Percentiles rank a stretch among this genome's conserved stretches.
These are phyloP conservation scores for Sindora glabra DNA, from an alignment of 306 rosid species.

Conservation along the genomic window DNA sequence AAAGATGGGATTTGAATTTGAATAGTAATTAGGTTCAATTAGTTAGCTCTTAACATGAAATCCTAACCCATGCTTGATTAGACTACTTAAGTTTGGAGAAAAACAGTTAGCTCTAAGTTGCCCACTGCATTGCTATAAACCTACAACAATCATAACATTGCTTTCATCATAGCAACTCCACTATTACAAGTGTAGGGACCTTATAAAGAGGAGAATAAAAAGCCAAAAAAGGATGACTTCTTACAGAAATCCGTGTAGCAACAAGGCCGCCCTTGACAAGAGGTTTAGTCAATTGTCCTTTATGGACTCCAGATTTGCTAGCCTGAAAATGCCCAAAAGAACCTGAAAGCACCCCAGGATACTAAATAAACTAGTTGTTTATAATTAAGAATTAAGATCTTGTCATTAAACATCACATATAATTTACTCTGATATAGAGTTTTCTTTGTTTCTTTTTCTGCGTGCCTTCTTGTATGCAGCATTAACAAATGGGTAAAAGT, in stretches of 20 bases:
- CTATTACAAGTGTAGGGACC: background rate
- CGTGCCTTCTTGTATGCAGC: too few relatives aligned
- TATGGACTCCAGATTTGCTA: conserved; percentile 90
- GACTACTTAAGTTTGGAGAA: background rate
- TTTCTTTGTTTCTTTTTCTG: too few relatives aligned
- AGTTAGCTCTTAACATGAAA: too few relatives aligned
- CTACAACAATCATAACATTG: background rate
- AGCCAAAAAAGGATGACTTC: conserved; percentile 1
- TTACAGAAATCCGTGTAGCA: conserved; percentile 91
- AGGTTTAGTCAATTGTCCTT: conserved; percentile 68
- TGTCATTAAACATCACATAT: too few relatives aligned
- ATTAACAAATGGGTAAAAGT: too few relatives aligned
- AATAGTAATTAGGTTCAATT: too few relatives aligned
- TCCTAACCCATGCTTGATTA: background rate
- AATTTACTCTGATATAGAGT: too few relatives aligned
- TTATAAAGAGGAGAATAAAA: background rate
- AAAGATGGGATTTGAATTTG: background rate
- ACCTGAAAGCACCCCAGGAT: conserved; percentile 46
- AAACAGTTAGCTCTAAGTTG: background rate
- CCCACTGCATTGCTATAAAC: background rate
- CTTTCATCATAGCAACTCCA: background rate
- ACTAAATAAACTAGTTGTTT: background rate
- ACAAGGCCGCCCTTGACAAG: conserved; percentile 95
- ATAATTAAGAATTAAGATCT: background rate
- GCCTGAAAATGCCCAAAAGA: conserved; percentile 98